phyloP scores from a whole-genome alignment of 1,284 basidiomycete species.

The Kalmanozyma brasiliensis region DNA sequence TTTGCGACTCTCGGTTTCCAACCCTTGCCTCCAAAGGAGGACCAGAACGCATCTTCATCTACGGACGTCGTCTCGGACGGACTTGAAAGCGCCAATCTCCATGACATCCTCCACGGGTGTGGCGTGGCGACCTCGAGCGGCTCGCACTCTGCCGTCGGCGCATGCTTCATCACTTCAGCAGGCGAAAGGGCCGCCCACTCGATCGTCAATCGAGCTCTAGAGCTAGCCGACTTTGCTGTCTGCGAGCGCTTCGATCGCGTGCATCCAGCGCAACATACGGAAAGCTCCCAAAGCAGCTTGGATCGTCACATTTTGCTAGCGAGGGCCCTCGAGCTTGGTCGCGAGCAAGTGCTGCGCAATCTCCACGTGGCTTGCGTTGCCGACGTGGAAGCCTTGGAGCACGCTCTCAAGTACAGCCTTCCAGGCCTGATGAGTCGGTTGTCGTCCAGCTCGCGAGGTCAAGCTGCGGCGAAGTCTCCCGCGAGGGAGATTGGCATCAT shows the following conservation, averaged over 20 bases:
- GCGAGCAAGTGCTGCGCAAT: conserved; percentile 22
- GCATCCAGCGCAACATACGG: not conserved
- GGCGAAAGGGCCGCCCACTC: conserved; percentile 35
- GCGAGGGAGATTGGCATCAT: conserved; percentile 36
- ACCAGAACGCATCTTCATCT: not conserved
- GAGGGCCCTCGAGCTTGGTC: conserved; percentile 22
- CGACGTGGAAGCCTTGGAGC: conserved; percentile 46
- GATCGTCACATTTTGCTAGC: conserved; percentile 12
- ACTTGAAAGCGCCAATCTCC: conserved; percentile 2
- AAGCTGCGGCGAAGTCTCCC: not conserved
- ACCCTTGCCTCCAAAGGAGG: conserved; percentile 1
- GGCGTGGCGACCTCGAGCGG: conserved; percentile 11
- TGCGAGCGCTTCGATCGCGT: conserved; percentile 7
- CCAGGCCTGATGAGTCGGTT: conserved; percentile 38
- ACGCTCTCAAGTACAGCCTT: conserved; percentile 54
- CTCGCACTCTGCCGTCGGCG: conserved; percentile 2
- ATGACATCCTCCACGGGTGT: conserved; percentile 15
- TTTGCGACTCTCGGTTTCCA: conserved; percentile 44
- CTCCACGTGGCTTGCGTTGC: conserved; percentile 40
- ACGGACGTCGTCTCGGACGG: not conserved
- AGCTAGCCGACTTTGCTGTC: conserved; percentile 19
- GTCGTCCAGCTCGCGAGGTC: not conserved
- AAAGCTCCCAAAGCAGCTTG: not conserved
- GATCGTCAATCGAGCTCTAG: conserved; percentile 26
- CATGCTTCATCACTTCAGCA: conserved; percentile 40